A percentile compares a stretch with the other conserved stretches of the same genome.
Evolutionary conservation across 768 basidiomycete genomes (phyloP).

Genomic region (Kwoniella heveanensis): DNA sequence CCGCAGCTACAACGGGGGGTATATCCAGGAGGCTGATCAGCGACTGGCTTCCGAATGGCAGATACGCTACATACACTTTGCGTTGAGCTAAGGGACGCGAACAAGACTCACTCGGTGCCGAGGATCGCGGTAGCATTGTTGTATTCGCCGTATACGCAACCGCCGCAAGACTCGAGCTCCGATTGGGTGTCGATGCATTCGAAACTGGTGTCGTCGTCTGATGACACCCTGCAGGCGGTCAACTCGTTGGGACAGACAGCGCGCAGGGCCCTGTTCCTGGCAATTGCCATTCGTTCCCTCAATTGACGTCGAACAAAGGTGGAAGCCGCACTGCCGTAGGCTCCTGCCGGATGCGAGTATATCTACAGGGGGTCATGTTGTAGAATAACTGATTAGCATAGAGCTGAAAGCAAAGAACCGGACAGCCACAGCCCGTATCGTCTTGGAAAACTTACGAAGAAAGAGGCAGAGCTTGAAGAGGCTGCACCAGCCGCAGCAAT

Average conservation of each 20-base stretch:
- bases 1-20: background rate
- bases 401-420: too few species aligned
- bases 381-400: too few species aligned
- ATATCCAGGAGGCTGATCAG: background rate
- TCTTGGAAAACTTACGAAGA: too few species aligned
- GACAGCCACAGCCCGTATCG: too few species aligned
- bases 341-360: background rate
- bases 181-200: background rate
- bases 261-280: background rate
- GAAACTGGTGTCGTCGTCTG: background rate
- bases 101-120: background rate
- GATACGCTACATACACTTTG: too few species aligned
- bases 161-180: conserved; percentile 14
- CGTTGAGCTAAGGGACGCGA: too few species aligned
- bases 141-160: conserved; percentile 11
- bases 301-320: background rate
- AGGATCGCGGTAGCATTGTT: conserved; percentile 2
- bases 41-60: too few species aligned
- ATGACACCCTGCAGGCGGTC: background rate
- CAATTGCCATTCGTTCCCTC: background rate
- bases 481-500: background rate
- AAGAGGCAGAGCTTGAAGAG: too few species aligned
- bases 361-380: background rate
- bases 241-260: background rate
- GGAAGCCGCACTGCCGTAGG: background rate